Evolutionary conservation across 345 rosid species (phyloP), one percentile per base, ranked within the genome.

Genomic region (Anacardium occidentale): DNA sequence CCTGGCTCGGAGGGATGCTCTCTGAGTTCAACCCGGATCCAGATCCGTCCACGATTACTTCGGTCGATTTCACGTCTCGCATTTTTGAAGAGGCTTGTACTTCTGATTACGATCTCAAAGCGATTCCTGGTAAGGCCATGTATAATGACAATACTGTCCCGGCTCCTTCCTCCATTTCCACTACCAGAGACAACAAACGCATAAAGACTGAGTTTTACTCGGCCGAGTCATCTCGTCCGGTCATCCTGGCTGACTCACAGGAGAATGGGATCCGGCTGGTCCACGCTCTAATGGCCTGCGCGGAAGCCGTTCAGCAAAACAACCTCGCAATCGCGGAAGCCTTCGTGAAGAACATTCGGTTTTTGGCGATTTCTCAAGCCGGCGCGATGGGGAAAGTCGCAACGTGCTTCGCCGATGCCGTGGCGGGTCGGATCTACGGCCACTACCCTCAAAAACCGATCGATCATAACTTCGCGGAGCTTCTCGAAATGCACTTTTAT

Each of bases 361-460:
- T 60, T 64, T 68, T 90, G 7, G 93, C 93, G 3, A 57, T 72
- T 1, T 83, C 93, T 69, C 93, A 91, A 58, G 75, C 86, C 9
- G 93, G 97, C 1, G 91, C 91, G 0, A 88, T 91, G 95, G 78
- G 93, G 11, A 91, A 88, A 64, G 97, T 91, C 26, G 97, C 93
- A 5, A 91, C 86, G 0, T 87, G 75, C 80, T 91, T 90, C 82
- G 97, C 97, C 25, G 95, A 91, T 74, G 97, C 93, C n/a, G 71
- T 91, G 3, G 93, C 96, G 60, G 84, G 95, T 22, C 81, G 88
- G 70, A 90, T 91, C 69, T 91, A 90, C 74, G 74, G 82, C 6
- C 61, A 87, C 1, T 78, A 58, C 62, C 95, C 93, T 10, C 80
- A 47, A 21, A 72, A 57, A 50, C 65, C 84, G 0, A 66, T 85